phyloP scores from a whole-genome alignment of 768 basidiomycete species.

The Inosperma sp. region DNA sequence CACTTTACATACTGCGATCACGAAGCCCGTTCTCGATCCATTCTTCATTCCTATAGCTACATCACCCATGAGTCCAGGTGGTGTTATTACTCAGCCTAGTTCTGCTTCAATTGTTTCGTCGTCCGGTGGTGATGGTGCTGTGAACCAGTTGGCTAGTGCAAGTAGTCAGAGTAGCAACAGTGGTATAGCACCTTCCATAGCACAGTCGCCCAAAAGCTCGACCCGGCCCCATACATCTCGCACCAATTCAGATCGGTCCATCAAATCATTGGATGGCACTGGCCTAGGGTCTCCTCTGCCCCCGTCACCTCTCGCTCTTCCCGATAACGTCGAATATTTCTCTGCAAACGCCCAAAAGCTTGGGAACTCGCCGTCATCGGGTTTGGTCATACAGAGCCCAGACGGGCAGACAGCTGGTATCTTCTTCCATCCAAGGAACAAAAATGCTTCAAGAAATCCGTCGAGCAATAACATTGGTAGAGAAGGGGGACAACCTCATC shows the following conservation, averaged over 20 bases:
- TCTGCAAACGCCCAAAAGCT: constrained; percentile 59
- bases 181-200: constrained; percentile 9
- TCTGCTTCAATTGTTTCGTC: constrained; percentile 38
- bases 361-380: constrained; percentile 75
- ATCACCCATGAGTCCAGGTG: constrained; percentile 74
- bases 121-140: constrained; percentile 12
- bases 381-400: constrained; percentile 85
- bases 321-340: constrained; percentile 78
- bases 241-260: constrained; percentile 57
- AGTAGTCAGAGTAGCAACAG: neutral
- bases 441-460: constrained; percentile 29
- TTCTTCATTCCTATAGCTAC: constrained; percentile 95
- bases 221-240: constrained; percentile 49
- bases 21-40: constrained; percentile 83
- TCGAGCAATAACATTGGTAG: constrained; percentile 44
- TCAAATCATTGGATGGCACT: constrained; percentile 49
- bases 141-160: constrained; percentile 2
- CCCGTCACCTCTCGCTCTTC: constrained; percentile 66
- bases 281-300: constrained; percentile 39
- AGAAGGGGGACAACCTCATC: constrained; percentile 36
- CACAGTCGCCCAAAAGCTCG: constrained; percentile 25
- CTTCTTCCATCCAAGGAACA: constrained; percentile 80
- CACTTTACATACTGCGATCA: constrained; percentile 85
- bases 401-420: constrained; percentile 95
- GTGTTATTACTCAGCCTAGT: constrained; percentile 32